phyloP scores from a whole-genome alignment of 345 rosid species.

The Syzygium oleosum region DNA sequence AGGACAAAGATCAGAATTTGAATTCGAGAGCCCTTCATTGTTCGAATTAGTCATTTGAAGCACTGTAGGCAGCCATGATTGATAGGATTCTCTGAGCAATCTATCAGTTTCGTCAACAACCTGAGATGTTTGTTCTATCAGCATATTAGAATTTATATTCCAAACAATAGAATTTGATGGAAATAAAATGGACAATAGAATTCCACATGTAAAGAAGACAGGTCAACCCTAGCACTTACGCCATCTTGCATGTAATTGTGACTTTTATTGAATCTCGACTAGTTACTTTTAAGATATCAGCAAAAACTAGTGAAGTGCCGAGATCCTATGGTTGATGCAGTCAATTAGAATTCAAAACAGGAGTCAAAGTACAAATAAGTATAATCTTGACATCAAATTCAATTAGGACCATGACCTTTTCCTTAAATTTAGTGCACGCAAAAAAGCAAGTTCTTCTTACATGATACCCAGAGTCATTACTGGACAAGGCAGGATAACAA shows the following conservation, averaged over 20 bases:
- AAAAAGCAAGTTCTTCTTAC: not conserved
- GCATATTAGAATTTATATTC: constrained; percentile 8
- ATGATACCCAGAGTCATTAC: not conserved
- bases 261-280: not conserved
- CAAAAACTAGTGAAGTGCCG: not conserved
- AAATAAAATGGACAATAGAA: not conserved
- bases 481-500: not conserved
- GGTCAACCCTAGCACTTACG: not conserved
- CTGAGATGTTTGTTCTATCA: constrained; percentile 26
- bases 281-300: not conserved
- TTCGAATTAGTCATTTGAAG: constrained; percentile 46
- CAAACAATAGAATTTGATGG: not conserved
- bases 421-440: not conserved
- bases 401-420: not conserved
- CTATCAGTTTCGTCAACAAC: constrained; percentile 97
- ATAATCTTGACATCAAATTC: not conserved
- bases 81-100: constrained; percentile 88
- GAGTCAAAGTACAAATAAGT: not conserved
- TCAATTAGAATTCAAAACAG: not conserved
- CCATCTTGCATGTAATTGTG: not conserved
- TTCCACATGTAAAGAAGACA: not conserved
- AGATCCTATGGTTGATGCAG: not conserved
- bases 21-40: constrained; percentile 25
- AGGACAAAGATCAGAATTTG: constrained; percentile 17
- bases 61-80: constrained; percentile 92